Conservation (phyloP, 495 filamentous ascomycete species). For the Filosporella fistucella region DNA sequence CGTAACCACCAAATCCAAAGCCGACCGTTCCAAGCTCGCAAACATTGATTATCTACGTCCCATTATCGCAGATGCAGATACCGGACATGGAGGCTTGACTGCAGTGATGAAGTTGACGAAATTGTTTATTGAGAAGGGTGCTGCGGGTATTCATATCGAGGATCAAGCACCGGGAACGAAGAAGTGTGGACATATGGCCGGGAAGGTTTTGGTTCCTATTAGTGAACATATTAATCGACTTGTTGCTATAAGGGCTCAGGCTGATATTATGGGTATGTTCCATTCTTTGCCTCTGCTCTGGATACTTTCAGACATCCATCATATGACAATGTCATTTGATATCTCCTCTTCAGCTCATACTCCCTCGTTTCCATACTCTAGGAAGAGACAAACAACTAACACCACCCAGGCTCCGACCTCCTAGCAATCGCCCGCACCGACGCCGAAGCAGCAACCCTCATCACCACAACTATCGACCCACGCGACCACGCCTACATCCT, state of each 20-base stretch:
- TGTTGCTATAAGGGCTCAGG: constrained; percentile 93
- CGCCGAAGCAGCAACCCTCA: constrained; percentile 94
- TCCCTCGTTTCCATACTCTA: no score
- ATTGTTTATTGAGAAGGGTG: constrained; percentile 94
- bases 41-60: constrained; percentile 93
- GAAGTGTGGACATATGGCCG: constrained; percentile 99
- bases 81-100: constrained; percentile 93
- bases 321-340: no score
- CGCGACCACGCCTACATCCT: constrained; percentile 93
- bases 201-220: constrained; percentile 96
- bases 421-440: constrained; percentile 91
- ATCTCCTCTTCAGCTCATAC: no score
- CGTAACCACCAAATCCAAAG: constrained; percentile 63
- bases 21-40: constrained; percentile 65
- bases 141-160: constrained; percentile 97
- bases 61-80: constrained; percentile 96
- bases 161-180: constrained; percentile 98
- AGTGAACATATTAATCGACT: constrained; percentile 98
- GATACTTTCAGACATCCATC: no score
- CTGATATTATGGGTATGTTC: constrained; percentile 88
- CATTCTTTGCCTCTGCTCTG: no score
- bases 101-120: constrained; percentile 99
- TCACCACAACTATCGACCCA: constrained; percentile 92
- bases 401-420: constrained; percentile 62
- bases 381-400: constrained; percentile 12